Base-by-base conservation (phyloP, 2,329 filamentous ascomycete species). In the Aspergillus tamarii region DNA sequence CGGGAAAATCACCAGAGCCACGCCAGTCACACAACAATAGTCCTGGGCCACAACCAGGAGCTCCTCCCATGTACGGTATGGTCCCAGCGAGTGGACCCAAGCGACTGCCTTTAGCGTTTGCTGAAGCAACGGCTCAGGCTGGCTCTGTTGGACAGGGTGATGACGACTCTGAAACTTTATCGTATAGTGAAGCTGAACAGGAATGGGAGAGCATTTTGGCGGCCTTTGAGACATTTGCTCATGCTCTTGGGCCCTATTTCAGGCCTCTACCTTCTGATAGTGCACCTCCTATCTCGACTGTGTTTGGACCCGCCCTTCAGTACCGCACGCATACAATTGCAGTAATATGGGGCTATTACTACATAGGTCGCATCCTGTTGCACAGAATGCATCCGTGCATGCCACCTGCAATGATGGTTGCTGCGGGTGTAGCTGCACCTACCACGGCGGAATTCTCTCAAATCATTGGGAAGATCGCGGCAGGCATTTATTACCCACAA, bases 261-360 rank as follows among this genome's bases (percentile, higher is more conserved):
- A 86, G 91, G 65, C 89, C 92, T 1, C 79, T 98, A 23, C 85
- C 87, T 2, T 81, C 88, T 2, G 92, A 95, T 65, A 87, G 88
- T 60, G 83, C 84, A 62, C 78, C 88, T 59, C 84, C 88, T 55
- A 77, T 86, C 66, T 72, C 81, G 19, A 89, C 93, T 1, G 93
- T 94, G 0, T 99, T 97, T 73, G 94, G 95, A 0, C 86, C 88
- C 2, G 90, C 92, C 0, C 80, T 93, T 8, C 88, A 93, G 67
- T 97, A 96, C 74, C 87, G 92, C 34, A 94, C 91, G 2, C 94
- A 93, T 75, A 89, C 90, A n/a, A 91, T 98, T 66, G 92, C 91
- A 3, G 90, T 92, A 39, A 84, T 97, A 26, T 97, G 93, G 92
- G 88, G 91, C 73, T 90, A 94, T 67, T 94, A 92, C 76, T 91